These are phyloP conservation scores for Sporisorium exsertum DNA, from an alignment of 1,284 basidiomycete species.

Conservation along the genomic window DNA sequence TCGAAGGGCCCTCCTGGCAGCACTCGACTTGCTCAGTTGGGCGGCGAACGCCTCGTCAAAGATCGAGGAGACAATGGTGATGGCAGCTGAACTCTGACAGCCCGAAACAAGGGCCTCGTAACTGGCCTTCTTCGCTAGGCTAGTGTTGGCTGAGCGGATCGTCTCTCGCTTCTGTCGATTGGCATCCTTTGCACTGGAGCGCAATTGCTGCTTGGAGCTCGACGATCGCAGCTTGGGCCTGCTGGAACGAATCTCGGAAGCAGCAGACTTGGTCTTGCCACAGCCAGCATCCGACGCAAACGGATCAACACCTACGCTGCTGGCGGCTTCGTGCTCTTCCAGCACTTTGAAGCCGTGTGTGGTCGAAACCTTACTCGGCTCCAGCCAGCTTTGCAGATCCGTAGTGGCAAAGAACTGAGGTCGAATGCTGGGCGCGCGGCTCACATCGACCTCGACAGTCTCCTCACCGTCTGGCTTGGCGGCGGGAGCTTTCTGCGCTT, in stretches of 20 bases:
- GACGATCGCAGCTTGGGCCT: conserved; percentile 32
- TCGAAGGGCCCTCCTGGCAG: neutral
- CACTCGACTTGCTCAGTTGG: conserved; percentile 7
- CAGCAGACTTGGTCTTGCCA: conserved; percentile 5
- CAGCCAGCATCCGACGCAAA: conserved; percentile 34
- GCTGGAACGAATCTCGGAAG: neutral
- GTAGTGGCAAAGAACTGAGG: conserved; percentile 62
- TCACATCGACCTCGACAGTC: conserved; percentile 12
- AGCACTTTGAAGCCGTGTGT: conserved; percentile 39
- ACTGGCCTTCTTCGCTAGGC: conserved; percentile 7
- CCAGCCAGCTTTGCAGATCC: conserved; percentile 60
- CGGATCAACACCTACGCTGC: conserved; percentile 20
- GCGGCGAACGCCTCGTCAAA: conserved; percentile 43
- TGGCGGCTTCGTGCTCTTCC: conserved; percentile 25
- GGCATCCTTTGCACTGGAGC: conserved; percentile 8
- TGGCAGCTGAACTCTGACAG: conserved; percentile 33
- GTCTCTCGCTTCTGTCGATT: conserved; percentile 30
- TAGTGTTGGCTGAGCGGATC: conserved; percentile 10
- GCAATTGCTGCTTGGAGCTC: conserved; percentile 27
- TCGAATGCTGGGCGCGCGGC: conserved; percentile 58
- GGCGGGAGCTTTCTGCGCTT: neutral
- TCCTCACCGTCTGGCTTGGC: neutral
- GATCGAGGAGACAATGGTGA: conserved; percentile 37
- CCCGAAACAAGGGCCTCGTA: conserved; percentile 16
- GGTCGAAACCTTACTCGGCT: conserved; percentile 33